Base-by-base conservation (phyloP, 352 stramenopile genomes). In the Blastocystis sp. region DNA sequence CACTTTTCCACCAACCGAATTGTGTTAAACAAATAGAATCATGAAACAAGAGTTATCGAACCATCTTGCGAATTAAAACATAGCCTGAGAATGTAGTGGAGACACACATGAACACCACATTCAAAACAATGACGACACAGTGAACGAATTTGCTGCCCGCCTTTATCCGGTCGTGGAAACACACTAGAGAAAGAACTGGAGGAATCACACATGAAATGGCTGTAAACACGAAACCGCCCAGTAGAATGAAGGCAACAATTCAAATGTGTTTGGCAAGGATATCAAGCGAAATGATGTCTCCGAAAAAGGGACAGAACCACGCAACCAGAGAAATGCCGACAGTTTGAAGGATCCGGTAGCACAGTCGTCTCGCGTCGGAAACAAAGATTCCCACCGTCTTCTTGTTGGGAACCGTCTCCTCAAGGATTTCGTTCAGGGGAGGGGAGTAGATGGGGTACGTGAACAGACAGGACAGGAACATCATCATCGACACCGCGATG, bases 381-480 rank as follows among this genome's bases (percentile, higher is more conserved):
- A 81, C 46, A 44, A 81, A 81, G 32, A 81, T 63, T 9, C 69
- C 69, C 4, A 32, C 53, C 1, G 69, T 64, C n/a, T 64, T 61
- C 34, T 81, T 81, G 53, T 81, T 81, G 44, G 29, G 32, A 4
- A 81, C 29, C 0, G 69, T 81, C 42, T 81, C 69, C 53, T 81
- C 69, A 6, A 81, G 53, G 27, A 81, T 64, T 42, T 81, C 69
- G 53, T 81, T 81, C 21, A 81, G 46, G 0, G 69, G 69, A 7
- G 69, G 69, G 11, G 69, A 65, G 53, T 81, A 81, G n/a, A 81
- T 81, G 42, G 69, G 69, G 16, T 81, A 81, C 44, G 69, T 81
- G 53, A 81, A 81, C 11, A 81, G 69, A 42, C 69, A 81, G 46
- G n/a, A 49, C 48, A 81, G 24, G 16, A 81, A 81, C 69, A 81